Percentiles rank a stretch among this genome's conserved stretches.
phyloP scores from a whole-genome alignment of 306 rosid genomes.

The Sesbania bispinosa region DNA sequence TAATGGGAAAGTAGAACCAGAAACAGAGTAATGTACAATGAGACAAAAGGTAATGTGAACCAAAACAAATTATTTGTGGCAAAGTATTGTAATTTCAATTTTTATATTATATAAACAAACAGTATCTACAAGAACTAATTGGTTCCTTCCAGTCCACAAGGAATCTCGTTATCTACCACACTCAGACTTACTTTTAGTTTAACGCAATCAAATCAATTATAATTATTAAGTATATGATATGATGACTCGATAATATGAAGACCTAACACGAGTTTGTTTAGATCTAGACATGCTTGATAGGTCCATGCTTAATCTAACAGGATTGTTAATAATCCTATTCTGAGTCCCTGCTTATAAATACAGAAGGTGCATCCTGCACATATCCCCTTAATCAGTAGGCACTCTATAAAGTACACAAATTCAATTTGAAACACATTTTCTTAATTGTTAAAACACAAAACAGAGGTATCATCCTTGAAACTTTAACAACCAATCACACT shows the following conservation, averaged over 20 bases:
- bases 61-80: neutral
- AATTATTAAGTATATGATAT: neutral
- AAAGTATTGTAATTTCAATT: neutral
- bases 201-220: neutral
- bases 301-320: neutral
- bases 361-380: neutral
- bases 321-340: neutral
- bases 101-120: neutral
- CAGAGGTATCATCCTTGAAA: neutral
- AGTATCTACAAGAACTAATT: neutral
- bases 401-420: neutral
- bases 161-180: neutral
- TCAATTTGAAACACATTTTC: neutral
- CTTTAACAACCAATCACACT: neutral
- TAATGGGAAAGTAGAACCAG: neutral
- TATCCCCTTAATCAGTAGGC: neutral
- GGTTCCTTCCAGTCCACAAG: neutral
- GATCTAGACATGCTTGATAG: slow-evolving; percentile 1
- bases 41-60: neutral
- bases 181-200: neutral
- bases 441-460: neutral
- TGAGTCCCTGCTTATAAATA: neutral
- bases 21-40: neutral
- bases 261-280: slow-evolving; percentile 1
- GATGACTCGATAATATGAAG: neutral